Base-by-base conservation (phyloP, 768 basidiomycete genomes). In the Boletus edulis region DNA sequence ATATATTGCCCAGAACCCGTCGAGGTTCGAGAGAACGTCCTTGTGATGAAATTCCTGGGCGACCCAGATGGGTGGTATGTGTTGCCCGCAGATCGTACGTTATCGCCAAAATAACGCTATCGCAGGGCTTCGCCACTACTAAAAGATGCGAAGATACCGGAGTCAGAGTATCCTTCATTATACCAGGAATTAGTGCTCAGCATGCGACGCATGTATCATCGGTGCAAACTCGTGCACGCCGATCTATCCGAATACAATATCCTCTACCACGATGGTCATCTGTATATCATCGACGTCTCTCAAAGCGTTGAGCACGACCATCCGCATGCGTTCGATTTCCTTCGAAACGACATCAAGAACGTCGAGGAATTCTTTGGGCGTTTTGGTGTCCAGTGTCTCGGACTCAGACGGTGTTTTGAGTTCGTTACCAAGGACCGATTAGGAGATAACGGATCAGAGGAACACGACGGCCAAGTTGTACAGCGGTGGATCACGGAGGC, bases 251-350 rank as follows among this genome's bases (percentile, higher is more conserved):
- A 99, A 70, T 99, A 99, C 81, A 99, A 99, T 69, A 86, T 99
- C 63, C 81, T 99, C 66, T 96, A 85, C 65, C 89, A 93, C 72
- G 75, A 83, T 46, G 78, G 73, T 1, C 91, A 93, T 64, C 79
- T 97, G 17, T 94, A 83, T 72, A 87, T 98, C 63, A 98, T 99
- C 73, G 97, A 99, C 70, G 97, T 99, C 55, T 97, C 95, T 1
- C 97, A 99, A 69, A 95, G 93, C 59, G 95, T 99, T 35, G 97
- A 99, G 64, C 95, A 98, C 67, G 96, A 98, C 71, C 97, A 99
- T 63, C 97, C 96, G 0, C 79, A 88, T 29, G 93, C 97, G 0
- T 98, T 94, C 68, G 96, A 99, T 71, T 99, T 99, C 73, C 79
- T 99, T 37, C 86, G 95, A 27, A 85, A 80, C 43, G 97, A 99